These are phyloP conservation scores for Oidium heveae DNA, from an alignment of 2,329 filamentous ascomycete genomes.

Conservation along the genomic window DNA sequence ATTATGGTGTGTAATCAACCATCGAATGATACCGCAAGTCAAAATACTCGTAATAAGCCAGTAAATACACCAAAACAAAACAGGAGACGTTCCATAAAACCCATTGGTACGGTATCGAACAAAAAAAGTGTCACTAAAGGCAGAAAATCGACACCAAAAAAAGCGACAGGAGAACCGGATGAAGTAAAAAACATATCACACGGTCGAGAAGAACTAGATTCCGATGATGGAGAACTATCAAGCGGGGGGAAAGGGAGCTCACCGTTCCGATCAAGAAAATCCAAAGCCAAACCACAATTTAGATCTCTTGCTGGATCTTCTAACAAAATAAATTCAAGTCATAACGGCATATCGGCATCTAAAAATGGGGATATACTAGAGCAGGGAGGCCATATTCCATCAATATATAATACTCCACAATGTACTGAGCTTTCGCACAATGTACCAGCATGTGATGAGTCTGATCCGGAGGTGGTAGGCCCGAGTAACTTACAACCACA, in stretches of 20 bases:
- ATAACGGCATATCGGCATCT: too few relatives aligned
- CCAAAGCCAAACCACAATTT: background rate
- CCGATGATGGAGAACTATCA: background rate
- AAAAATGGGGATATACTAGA: too few relatives aligned
- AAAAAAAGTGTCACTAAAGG: background rate
- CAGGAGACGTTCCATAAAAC: background rate
- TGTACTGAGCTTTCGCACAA: too few relatives aligned
- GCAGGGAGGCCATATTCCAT: too few relatives aligned
- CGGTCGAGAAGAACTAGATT: slow-evolving; percentile 7
- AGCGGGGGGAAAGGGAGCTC: slow-evolving; percentile 9
- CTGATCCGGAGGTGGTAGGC: too few relatives aligned
- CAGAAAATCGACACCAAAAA: background rate
- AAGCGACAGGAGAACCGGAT: slow-evolving; percentile 4
- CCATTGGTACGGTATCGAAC: background rate
- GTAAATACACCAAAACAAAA: background rate
- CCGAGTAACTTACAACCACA: too few relatives aligned
- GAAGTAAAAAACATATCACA: slow-evolving; percentile 7
- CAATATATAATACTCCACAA: too few relatives aligned
- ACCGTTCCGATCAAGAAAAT: slow-evolving; percentile 10
- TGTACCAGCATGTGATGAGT: too few relatives aligned
- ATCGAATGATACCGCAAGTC: too few relatives aligned
- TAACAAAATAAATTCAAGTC: background rate
- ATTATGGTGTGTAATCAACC: too few relatives aligned
- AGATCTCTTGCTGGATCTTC: background rate
- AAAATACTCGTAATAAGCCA: too few relatives aligned